These are phyloP conservation scores for Cinnamomum micranthum DNA, from an alignment of 164 flowering plant genomes.

Conservation along the genomic window DNA sequence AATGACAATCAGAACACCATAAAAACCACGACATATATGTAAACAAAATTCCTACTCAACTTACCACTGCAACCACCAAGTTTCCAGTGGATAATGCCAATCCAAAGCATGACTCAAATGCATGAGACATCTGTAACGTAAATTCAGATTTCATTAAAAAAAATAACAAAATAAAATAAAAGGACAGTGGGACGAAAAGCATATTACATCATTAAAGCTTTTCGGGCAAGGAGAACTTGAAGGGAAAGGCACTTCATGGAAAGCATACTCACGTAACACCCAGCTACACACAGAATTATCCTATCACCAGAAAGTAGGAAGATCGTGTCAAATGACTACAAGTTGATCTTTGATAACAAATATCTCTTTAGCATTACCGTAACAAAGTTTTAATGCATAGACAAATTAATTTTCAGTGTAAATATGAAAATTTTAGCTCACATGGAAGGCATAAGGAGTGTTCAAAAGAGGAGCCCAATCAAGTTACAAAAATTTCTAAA, in stretches of 20 bases:
- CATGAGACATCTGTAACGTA: slow-evolving; percentile 59
- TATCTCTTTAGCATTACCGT: neutral
- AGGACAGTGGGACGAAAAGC: slow-evolving; percentile 4
- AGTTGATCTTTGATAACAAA: neutral
- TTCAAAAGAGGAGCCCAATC: no score
- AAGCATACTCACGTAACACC: slow-evolving; percentile 43
- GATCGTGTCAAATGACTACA: neutral
- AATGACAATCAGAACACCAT: neutral
- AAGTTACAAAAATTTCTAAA: no score
- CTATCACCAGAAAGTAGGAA: slow-evolving; percentile 26
- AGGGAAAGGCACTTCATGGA: slow-evolving; percentile 56
- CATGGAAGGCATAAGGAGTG: no score
- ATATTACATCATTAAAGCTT: slow-evolving; percentile 57
- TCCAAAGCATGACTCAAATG: slow-evolving; percentile 71
- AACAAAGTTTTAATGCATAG: no score
- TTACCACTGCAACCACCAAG: slow-evolving; percentile 77
- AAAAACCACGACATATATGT: no score
- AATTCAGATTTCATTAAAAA: slow-evolving; percentile 5
- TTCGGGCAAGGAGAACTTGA: slow-evolving; percentile 44
- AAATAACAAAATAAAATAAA: slow-evolving; percentile 5
- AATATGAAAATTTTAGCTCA: neutral
- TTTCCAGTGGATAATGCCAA: slow-evolving; percentile 81
- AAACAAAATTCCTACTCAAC: slow-evolving; percentile 3
- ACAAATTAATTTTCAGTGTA: neutral
- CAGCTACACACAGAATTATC: slow-evolving; percentile 71